phyloP scores from a whole-genome alignment of 1,139 yeast genomes.

The Taphrina deformans region DNA sequence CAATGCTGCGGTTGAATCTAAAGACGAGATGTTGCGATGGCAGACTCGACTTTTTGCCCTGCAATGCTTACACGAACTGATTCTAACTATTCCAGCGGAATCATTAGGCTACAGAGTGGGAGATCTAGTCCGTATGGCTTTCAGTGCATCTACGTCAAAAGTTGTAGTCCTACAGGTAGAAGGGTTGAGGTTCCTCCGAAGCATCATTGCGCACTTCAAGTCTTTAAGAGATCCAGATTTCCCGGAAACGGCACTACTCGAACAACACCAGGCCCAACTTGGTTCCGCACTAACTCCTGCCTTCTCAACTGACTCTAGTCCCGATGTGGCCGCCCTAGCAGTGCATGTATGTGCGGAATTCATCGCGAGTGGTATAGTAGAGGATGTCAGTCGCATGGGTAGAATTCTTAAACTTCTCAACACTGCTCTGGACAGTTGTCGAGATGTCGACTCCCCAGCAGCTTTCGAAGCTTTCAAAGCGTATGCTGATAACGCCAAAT shows the following conservation, averaged over 20 bases:
- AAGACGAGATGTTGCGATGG: slow-evolving; percentile 59
- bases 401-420: slow-evolving; percentile 70
- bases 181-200: slow-evolving; percentile 70
- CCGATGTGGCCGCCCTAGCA: slow-evolving; percentile 74
- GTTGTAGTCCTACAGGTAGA: slow-evolving; percentile 60
- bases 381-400: slow-evolving; percentile 52
- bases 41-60: slow-evolving; percentile 64
- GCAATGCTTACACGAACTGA: slow-evolving; percentile 57
- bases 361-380: slow-evolving; percentile 58
- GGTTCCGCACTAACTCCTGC: slow-evolving; percentile 88
- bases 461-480: slow-evolving; percentile 52
- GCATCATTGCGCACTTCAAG: slow-evolving; percentile 52
- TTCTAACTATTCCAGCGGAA: slow-evolving; percentile 47
- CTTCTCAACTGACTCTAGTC: slow-evolving; percentile 71
- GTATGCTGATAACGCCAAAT: slow-evolving; percentile 50
- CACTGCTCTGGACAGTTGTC: slow-evolving; percentile 61
- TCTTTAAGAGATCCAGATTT: slow-evolving; percentile 69
- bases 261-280: slow-evolving; percentile 93
- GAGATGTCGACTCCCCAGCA: slow-evolving; percentile 42
- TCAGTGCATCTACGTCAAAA: slow-evolving; percentile 76
- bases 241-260: slow-evolving; percentile 69
- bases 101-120: slow-evolving; percentile 57
- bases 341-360: slow-evolving; percentile 78
- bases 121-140: slow-evolving; percentile 77
- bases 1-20: slow-evolving; percentile 39